phyloP scores from a whole-genome alignment of 2,329 filamentous ascomycete species.

The Colletotrichum cuscutae region DNA sequence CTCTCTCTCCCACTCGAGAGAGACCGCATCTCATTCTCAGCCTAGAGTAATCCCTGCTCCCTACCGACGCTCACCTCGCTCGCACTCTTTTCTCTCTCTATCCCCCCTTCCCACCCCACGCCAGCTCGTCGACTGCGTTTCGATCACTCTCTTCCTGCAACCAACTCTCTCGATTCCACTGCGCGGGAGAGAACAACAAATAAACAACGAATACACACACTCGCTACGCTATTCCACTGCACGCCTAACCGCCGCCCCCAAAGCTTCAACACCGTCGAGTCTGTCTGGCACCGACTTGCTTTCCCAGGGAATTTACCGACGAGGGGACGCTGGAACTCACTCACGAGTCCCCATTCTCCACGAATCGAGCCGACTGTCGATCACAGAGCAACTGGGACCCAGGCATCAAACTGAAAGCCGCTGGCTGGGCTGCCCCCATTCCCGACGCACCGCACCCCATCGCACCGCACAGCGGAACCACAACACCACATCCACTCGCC shows the following conservation, averaged over 20 bases:
- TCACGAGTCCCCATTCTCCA: conserved; percentile 14
- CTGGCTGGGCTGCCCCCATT: conserved; percentile 1
- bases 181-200: conserved; percentile 32
- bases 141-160: conserved; percentile 22
- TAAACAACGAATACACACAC: conserved; percentile 26
- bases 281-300: conserved; percentile 26
- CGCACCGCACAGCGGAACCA: neutral
- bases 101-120: conserved; percentile 27
- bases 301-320: neutral
- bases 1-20: neutral
- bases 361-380: conserved; percentile 27
- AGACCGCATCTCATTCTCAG: neutral
- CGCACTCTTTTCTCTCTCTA: conserved; percentile 32
- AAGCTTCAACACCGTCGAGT: conserved; percentile 2
- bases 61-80: conserved; percentile 23
- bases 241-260: neutral
- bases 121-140: neutral
- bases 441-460: neutral
- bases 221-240: conserved; percentile 7
- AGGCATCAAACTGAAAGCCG: conserved; percentile 1
- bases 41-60: conserved; percentile 3
- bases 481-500: conserved; percentile 7
- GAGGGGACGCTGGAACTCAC: conserved; percentile 9
- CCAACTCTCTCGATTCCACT: conserved; percentile 20
- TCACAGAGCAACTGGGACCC: conserved; percentile 14